phyloP scores from a whole-genome alignment of 495 filamentous ascomycete species.

The Neurospora terricola region DNA sequence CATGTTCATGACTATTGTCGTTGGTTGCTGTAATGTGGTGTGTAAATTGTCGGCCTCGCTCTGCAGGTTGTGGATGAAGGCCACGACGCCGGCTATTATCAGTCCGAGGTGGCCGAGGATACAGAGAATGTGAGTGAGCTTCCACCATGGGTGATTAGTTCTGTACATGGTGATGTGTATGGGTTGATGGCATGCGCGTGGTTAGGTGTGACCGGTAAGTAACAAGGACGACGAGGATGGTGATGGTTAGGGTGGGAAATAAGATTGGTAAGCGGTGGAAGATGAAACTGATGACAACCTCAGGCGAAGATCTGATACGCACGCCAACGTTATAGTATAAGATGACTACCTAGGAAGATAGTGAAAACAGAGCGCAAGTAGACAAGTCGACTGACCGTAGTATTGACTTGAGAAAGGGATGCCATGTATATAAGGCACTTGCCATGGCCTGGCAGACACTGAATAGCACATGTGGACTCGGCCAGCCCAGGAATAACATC shows the following conservation, averaged over 20 bases:
- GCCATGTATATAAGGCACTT: neutral
- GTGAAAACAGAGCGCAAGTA: neutral
- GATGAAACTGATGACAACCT: neutral
- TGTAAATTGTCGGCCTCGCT: neutral
- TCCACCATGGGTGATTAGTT: constrained; percentile 21
- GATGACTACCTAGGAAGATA: neutral
- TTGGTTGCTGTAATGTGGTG: neutral
- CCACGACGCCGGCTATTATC: constrained; percentile 7
- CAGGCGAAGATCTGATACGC: neutral
- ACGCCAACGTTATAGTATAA: neutral
- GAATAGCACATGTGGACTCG: neutral
- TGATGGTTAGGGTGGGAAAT: neutral
- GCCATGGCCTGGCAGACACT: neutral
- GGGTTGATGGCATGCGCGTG: neutral
- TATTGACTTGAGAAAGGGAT: neutral
- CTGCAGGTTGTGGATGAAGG: constrained; percentile 13
- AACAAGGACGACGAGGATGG: neutral
- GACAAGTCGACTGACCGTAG: neutral
- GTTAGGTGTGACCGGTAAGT: neutral
- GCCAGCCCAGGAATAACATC: neutral
- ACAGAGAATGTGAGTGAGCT: constrained; percentile 15
- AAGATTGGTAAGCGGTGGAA: neutral
- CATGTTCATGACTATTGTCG: neutral
- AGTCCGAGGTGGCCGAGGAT: constrained; percentile 20
- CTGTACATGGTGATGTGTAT: constrained; percentile 14